Evolutionary conservation across 2,329 filamentous ascomycete genomes (phyloP).

Genomic region (Neopestalotiopsis sp.): DNA sequence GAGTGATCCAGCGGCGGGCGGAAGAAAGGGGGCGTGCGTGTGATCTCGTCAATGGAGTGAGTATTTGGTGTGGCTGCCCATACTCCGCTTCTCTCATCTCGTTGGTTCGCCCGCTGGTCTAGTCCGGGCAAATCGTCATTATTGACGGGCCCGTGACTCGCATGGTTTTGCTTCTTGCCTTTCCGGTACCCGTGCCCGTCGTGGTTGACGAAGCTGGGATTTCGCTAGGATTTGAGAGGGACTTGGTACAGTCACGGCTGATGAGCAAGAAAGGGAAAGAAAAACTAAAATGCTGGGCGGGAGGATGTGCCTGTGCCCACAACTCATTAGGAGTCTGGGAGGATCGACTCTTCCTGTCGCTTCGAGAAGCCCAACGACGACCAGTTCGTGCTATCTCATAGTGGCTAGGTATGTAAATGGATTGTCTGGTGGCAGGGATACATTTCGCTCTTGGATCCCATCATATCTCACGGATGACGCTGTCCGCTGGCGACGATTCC

Average conservation of each 20-base stretch:
- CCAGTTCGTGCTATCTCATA: not conserved
- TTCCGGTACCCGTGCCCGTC: constrained; percentile 18
- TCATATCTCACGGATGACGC: constrained; percentile 8
- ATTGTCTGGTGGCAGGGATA: constrained; percentile 9
- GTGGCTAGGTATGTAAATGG: not conserved
- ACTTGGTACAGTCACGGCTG: not conserved
- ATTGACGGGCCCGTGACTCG: constrained; percentile 39
- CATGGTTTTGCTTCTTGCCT: constrained; percentile 32
- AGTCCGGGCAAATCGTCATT: constrained; percentile 37
- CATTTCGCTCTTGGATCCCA: not conserved
- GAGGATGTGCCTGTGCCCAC: not conserved
- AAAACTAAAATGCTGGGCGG: not conserved
- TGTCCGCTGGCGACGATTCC: constrained; percentile 4
- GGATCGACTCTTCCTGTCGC: constrained; percentile 14
- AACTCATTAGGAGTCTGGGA: not conserved
- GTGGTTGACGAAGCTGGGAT: constrained; percentile 4
- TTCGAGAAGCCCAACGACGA: not conserved
- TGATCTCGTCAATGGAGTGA: constrained; percentile 25
- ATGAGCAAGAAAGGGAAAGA: not conserved
- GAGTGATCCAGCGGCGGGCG: constrained; percentile 17
- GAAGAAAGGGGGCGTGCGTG: constrained; percentile 34
- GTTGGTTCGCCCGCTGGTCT: constrained; percentile 28
- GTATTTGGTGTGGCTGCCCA: constrained; percentile 30
- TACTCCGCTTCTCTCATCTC: constrained; percentile 33
- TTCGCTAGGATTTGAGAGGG: not conserved